These are phyloP conservation scores for Erodium chrysanthum DNA, from an alignment of 441 rosid genomes.

Conservation along the genomic window DNA sequence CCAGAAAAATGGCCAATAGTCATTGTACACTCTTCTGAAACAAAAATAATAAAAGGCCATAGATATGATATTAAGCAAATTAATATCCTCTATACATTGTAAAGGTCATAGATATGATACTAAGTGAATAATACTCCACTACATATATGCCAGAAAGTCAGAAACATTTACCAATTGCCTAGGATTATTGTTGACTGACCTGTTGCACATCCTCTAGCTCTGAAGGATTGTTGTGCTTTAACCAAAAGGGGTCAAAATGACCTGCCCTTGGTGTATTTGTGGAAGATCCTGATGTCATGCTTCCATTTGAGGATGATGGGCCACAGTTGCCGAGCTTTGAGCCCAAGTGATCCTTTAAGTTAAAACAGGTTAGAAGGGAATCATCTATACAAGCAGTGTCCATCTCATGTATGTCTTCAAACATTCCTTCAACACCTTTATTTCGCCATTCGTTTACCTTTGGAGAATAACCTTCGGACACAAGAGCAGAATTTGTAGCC, in stretches of 20 bases:
- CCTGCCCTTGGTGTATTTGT: constrained; percentile 69
- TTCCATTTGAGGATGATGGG: constrained; percentile 64
- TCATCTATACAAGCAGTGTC: constrained; percentile 74
- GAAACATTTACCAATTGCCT: not conserved
- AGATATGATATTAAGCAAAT: not conserved
- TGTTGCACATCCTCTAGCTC: constrained; percentile 71
- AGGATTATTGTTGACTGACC: constrained; percentile 33
- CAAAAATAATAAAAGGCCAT: not conserved
- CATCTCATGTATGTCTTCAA: constrained; percentile 89
- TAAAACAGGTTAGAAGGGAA: constrained; percentile 34
- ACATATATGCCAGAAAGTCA: not conserved
- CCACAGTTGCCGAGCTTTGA: constrained; percentile 48
- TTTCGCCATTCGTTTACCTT: constrained; percentile 65
- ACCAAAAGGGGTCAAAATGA: constrained; percentile 74
- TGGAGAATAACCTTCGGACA: constrained; percentile 59
- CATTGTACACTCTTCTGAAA: not conserved
- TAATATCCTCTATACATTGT: too few relatives aligned
- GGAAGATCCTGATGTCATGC: constrained; percentile 68
- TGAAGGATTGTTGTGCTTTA: constrained; percentile 53
- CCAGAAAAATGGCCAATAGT: constrained; percentile 6
- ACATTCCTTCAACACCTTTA: constrained; percentile 81
- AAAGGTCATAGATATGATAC: not conserved
- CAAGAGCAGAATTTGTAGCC: constrained; percentile 27
- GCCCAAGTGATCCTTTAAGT: constrained; percentile 46
- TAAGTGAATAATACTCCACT: not conserved